Conservation (phyloP, 2,329 filamentous ascomycete genomes). For the Trichophyton schoenleinii region DNA sequence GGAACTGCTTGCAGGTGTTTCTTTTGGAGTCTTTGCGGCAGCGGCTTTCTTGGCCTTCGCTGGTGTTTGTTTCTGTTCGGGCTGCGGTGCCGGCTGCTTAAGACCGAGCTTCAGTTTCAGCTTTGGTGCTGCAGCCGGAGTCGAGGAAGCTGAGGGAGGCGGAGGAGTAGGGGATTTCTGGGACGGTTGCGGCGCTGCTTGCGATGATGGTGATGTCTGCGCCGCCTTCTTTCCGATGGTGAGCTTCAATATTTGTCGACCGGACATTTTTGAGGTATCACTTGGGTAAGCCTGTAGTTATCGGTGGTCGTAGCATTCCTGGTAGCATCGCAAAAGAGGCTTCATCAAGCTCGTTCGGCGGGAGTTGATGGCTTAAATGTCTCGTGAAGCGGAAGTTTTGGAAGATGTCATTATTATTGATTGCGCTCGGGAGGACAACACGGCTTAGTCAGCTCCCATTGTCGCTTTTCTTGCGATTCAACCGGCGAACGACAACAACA, state of each 20-base stretch:
- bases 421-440: background rate
- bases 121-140: slow-evolving; percentile 23
- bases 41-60: slow-evolving; percentile 13
- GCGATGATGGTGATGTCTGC: slow-evolving; percentile 9
- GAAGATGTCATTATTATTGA: background rate
- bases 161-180: slow-evolving; percentile 15
- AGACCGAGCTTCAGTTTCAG: slow-evolving; percentile 31
- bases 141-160: slow-evolving; percentile 13
- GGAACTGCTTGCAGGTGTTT: background rate
- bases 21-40: slow-evolving; percentile 14
- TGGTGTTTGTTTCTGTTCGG: slow-evolving; percentile 11
- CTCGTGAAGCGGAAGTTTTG: background rate
- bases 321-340: background rate
- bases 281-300: background rate
- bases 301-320: background rate
- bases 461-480: background rate
- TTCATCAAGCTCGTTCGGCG: background rate
- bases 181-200: slow-evolving; percentile 14
- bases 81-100: slow-evolving; percentile 16
- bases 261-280: slow-evolving; percentile 22
- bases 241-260: slow-evolving; percentile 30
- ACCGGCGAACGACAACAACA: background rate
- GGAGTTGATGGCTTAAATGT: background rate
- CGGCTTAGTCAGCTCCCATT: background rate
- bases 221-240: slow-evolving; percentile 29